phyloP scores from a whole-genome alignment of 345 rosid genomes.

The Lumnitzera littorea region DNA sequence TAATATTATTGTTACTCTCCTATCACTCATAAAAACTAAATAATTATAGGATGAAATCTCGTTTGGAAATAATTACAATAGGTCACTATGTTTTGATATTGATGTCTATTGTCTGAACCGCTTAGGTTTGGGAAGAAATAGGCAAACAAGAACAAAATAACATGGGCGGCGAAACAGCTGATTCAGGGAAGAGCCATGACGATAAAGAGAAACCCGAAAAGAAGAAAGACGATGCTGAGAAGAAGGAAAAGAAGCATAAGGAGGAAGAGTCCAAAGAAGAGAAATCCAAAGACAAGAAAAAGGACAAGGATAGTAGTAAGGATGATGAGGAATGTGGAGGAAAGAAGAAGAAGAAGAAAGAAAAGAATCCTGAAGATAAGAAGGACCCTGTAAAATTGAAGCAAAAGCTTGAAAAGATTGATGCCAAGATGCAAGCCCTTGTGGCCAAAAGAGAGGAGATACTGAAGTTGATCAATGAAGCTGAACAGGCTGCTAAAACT shows the following conservation, averaged over 20 bases:
- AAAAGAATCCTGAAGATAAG: slow-evolving; percentile 65
- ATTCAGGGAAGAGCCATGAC: slow-evolving; percentile 14
- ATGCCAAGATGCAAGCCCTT: slow-evolving; percentile 56
- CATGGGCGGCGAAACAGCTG: slow-evolving; percentile 35
- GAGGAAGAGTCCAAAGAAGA: slow-evolving; percentile 5
- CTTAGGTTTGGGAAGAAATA: background rate
- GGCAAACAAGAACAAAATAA: background rate
- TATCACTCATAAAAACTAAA: too few relatives aligned
- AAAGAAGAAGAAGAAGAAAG: slow-evolving; percentile 22
- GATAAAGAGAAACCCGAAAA: slow-evolving; percentile 13
- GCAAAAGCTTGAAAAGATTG: slow-evolving; percentile 54
- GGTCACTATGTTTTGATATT: too few relatives aligned
- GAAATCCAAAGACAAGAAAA: slow-evolving; percentile 14
- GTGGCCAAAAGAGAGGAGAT: slow-evolving; percentile 46
- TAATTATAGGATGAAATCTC: too few relatives aligned
- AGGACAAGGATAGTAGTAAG: slow-evolving; percentile 34
- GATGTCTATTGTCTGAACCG: background rate
- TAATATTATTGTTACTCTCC: too few relatives aligned
- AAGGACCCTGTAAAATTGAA: slow-evolving; percentile 54
- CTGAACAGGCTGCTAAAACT: slow-evolving; percentile 18
- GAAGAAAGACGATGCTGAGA: slow-evolving; percentile 25
- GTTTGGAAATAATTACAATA: too few relatives aligned
- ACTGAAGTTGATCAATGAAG: slow-evolving; percentile 36
- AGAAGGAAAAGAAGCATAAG: slow-evolving; percentile 18
- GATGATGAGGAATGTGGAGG: slow-evolving; percentile 20